Evolutionary conservation across 2,329 filamentous ascomycete species (phyloP).

Genomic region (Colletotrichum kahawae): DNA sequence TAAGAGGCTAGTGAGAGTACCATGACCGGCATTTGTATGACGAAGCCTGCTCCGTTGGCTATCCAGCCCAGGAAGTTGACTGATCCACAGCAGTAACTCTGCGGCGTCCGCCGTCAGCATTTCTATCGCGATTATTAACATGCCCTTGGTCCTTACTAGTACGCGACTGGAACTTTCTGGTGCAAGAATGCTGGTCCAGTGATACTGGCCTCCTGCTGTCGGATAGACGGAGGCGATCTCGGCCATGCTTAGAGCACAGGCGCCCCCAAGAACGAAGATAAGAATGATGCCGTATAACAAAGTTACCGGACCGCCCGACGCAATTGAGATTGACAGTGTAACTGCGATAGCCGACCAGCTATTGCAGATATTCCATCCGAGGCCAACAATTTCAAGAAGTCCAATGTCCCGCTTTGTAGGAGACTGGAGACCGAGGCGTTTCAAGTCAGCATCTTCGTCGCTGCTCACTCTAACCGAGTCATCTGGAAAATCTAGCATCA

Average conservation of each 20-base stretch:
- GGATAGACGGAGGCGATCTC: slow-evolving; percentile 41
- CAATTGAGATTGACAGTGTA: slow-evolving; percentile 23
- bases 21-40: slow-evolving; percentile 13
- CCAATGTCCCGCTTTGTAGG: slow-evolving; percentile 7
- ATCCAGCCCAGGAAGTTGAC: slow-evolving; percentile 13
- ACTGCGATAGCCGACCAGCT: slow-evolving; percentile 29
- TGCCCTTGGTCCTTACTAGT: not conserved
- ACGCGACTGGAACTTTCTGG: slow-evolving; percentile 20
- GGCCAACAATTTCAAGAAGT: not conserved
- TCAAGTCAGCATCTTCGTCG: slow-evolving; percentile 1
- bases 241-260: slow-evolving; percentile 34
- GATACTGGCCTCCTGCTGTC: slow-evolving; percentile 43
- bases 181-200: slow-evolving; percentile 36
- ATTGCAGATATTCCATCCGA: slow-evolving; percentile 26
- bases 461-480: not conserved
- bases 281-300: slow-evolving; percentile 35
- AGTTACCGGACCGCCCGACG: slow-evolving; percentile 2
- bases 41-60: slow-evolving; percentile 10
- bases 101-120: fast-evolving
- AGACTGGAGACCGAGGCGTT: not conserved
- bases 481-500: not conserved
- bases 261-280: slow-evolving; percentile 28
- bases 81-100: slow-evolving; percentile 15
- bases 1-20: not conserved
- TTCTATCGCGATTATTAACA: fast-evolving